Conservation (phyloP, 1,284 basidiomycete genomes). For the Ustilago shanxiensis region DNA sequence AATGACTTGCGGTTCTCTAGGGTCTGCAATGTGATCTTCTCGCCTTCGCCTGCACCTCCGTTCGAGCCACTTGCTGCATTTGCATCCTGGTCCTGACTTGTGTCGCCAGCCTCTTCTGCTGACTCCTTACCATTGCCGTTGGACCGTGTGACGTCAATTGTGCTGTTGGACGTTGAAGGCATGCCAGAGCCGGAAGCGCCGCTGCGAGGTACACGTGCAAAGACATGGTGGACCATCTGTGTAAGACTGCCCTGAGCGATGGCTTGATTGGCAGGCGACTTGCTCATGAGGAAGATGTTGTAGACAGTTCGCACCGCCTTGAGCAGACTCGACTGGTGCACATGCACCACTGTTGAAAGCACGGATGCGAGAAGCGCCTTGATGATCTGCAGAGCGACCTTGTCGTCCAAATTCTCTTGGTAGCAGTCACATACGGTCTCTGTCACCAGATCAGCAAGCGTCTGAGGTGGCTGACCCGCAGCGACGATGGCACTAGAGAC, state of each 20-base stretch:
- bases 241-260: slow-evolving; percentile 68
- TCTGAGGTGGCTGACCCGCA: slow-evolving; percentile 41
- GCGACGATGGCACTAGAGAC: slow-evolving; percentile 30
- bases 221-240: slow-evolving; percentile 69
- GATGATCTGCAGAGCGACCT: slow-evolving; percentile 67
- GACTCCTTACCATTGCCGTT: slow-evolving; percentile 9
- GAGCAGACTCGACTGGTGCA: slow-evolving; percentile 67
- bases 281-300: slow-evolving; percentile 68
- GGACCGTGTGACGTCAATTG: slow-evolving; percentile 19
- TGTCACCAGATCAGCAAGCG: slow-evolving; percentile 67
- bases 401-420: slow-evolving; percentile 65
- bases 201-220: slow-evolving; percentile 62
- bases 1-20: slow-evolving; percentile 66
- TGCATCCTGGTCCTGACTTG: slow-evolving; percentile 15
- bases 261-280: slow-evolving; percentile 65
- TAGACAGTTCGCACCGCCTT: slow-evolving; percentile 72
- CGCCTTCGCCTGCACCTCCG: slow-evolving; percentile 18
- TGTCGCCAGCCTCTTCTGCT: slow-evolving; percentile 13
- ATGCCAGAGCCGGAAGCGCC: slow-evolving; percentile 7
- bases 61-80: slow-evolving; percentile 15
- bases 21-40: slow-evolving; percentile 63
- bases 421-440: slow-evolving; percentile 68
- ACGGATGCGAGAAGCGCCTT: slow-evolving; percentile 69
- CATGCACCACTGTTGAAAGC: slow-evolving; percentile 63
- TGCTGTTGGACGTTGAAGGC: slow-evolving; percentile 36